phyloP scores from a whole-genome alignment of 495 filamentous ascomycete genomes.

The Podospora pseudoanserina region DNA sequence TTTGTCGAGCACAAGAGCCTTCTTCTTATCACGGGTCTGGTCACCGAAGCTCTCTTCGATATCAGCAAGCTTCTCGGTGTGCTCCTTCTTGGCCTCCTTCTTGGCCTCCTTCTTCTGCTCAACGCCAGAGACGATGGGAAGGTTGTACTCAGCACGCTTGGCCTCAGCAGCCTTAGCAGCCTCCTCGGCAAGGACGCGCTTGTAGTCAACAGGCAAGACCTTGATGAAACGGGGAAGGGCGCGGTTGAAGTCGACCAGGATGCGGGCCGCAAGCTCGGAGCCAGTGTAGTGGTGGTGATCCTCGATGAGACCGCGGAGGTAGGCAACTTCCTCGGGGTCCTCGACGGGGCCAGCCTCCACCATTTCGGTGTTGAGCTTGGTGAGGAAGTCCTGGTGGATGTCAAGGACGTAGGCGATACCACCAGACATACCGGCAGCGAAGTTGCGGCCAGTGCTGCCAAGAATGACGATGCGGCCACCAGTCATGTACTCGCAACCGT shows the following conservation, averaged over 20 bases:
- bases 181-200: conserved; percentile 86
- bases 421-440: conserved; percentile 98
- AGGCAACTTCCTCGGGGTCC: conserved; percentile 90
- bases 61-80: conserved; percentile 82
- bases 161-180: conserved; percentile 79
- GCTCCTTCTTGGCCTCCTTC: conserved; percentile 47
- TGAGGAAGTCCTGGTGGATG: conserved; percentile 83
- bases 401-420: conserved; percentile 98
- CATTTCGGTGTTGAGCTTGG: conserved; percentile 98
- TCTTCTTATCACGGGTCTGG: conserved; percentile 86
- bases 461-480: conserved; percentile 89
- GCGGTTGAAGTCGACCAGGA: conserved; percentile 94
- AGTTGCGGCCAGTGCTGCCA: conserved; percentile 95
- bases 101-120: conserved; percentile 49
- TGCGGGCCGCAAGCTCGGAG: conserved; percentile 91
- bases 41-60: conserved; percentile 94
- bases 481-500: conserved; percentile 99
- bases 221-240: conserved; percentile 92
- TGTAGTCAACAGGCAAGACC: conserved; percentile 94
- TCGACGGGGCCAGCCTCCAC: conserved; percentile 87
- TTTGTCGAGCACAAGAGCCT: conserved; percentile 93
- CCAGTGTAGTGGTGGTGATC: conserved; percentile 99
- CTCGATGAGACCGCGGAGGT: conserved; percentile 88
- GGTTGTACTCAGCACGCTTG: conserved; percentile 74
- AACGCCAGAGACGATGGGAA: conserved; percentile 70